Base-by-base conservation (phyloP, 768 basidiomycete species). In the Trametes cingulata region DNA sequence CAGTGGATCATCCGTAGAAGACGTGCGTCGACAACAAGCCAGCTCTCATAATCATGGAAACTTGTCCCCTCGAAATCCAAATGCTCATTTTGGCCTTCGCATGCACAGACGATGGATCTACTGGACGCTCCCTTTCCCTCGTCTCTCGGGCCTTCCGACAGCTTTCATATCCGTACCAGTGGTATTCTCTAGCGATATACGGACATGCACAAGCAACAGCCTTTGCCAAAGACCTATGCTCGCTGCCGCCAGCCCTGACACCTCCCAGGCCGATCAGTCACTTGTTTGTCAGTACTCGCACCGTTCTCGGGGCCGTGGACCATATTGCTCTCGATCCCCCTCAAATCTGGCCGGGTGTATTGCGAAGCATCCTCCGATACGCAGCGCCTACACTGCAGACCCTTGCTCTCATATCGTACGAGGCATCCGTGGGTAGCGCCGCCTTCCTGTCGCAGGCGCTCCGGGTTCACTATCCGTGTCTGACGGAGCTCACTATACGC, bases 401-500 rank as follows among this genome's bases (percentile, higher is more conserved):
- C 20, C 63, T 68, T 14, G 37, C 60, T 6, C 51, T 64, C 43
- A 49, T 52, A 20, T 60, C 52, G 25, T 56, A 60, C 12, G 49
- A 65, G 6, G 37, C 60, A 17, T 52, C 62, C 40, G 35, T 52
- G 41, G 54, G 61, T 13, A 55, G 64, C 33, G 62, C 62, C 10
- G 48, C 45, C 6, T 58, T 55, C 19, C 49, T 68, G 27, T 39
- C 40, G 7, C 47, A 54, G 5, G 41, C 59, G 1, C 57, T 68
- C 17, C 48, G 53, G 1, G 27, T 65, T 9, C 41, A 57, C 14
- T 58, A 64, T 29, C 64, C 62, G n/a, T 53, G 33, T 10, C 56
- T 68, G 0, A 29, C 29, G 2, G 67, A 65, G 41, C 67, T 68
- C 12, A 65, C 67, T 1, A 42, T 68, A n/a, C 67, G 67, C n/a